Evolutionary conservation across 768 basidiomycete species (phyloP), one percentile per base, ranked within the genome.

Genomic region (Lyophyllum shimeji): DNA sequence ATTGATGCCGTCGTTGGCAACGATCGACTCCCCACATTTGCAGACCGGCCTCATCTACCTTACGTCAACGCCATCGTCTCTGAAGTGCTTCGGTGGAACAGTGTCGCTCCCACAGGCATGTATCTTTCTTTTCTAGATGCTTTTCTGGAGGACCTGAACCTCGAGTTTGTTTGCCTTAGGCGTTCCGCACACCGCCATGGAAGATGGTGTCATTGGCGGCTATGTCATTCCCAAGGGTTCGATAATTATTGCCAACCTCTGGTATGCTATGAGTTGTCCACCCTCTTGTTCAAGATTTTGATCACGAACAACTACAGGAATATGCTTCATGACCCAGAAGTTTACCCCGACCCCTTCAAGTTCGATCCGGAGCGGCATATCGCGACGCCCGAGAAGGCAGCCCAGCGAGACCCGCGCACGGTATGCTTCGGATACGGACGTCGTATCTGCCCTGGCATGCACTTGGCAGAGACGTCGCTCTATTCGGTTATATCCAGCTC

Each of bases 291-390:
- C 13, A 17, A 17, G 3, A 1, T 21, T 27, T 5, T 27, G 39
- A 17, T 11, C 11, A 46, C 2, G 42, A n/a, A 40, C 9, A 50
- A 0, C 47, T 52, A 2, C 52, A 84, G 85, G 83, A 70, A 67
- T 15, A 79, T 86, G 67, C 67, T 82, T 1, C 79, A 80, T 42
- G 78, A 87, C 63, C 75, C 75, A 2, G 65, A 73, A 9, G 66
- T 67, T 2, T 84, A 81, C 60, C 80, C 82, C 0, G 72, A 79
- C 21, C 82, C 83, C 1, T 72, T 76, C 47, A 57, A 44, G 1
- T 84, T 84, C 63, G 70, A 75, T 21, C 83, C 83, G 0, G 72
- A 76, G 31, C 74, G 82, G 2, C 72, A 74, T 62, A 68, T 82
- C 15, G 65, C 66, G 13, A 60, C 64, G 2, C 56, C 67, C 24